phyloP scores from a whole-genome alignment of 202 grass and related monocot species.

The Sporobolus alterniflorus region DNA sequence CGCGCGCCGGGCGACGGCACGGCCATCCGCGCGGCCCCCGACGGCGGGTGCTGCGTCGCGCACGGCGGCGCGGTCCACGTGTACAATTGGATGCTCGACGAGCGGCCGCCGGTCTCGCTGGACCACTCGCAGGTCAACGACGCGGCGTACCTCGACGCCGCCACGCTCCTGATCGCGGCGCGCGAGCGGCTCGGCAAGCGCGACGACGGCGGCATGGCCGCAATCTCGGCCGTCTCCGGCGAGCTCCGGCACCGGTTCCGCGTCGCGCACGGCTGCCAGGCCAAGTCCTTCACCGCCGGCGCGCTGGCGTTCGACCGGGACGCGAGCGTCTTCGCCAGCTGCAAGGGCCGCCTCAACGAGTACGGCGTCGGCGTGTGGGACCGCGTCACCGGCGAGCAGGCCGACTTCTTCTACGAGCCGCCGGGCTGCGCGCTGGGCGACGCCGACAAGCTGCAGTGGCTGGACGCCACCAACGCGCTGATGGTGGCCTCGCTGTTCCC shows the following conservation, averaged over 20 bases:
- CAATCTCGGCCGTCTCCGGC: constrained; percentile 65
- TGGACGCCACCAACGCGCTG: constrained; percentile 54
- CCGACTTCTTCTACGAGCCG: constrained; percentile 90
- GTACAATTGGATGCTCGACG: constrained; percentile 94
- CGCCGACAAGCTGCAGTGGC: constrained; percentile 96
- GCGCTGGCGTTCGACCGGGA: constrained; percentile 53
- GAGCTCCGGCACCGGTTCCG: constrained; percentile 70
- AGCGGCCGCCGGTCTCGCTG: constrained; percentile 64
- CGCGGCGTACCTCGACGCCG: constrained; percentile 65
- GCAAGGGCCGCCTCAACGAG: constrained; percentile 86
- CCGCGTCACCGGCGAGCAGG: constrained; percentile 69
- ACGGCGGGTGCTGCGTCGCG: constrained; percentile 86
- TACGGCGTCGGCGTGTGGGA: constrained; percentile 90
- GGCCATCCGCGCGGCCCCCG: constrained; percentile 71
- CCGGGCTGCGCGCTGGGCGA: constrained; percentile 74
- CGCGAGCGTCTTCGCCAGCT: constrained; percentile 67
- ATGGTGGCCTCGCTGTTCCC: constrained; percentile 96
- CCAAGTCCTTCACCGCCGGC: constrained; percentile 78
- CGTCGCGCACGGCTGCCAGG: constrained; percentile 47
- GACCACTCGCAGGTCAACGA: constrained; percentile 83
- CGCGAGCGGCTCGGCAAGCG: constrained; percentile 58
- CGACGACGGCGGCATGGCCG: constrained; percentile 69
- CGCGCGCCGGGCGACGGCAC: constrained; percentile 78
- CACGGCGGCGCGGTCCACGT: constrained; percentile 78
- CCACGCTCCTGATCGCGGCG: constrained; percentile 62